Base-by-base conservation (phyloP, 2,329 filamentous ascomycete genomes). In the Huntiella moniliformis region DNA sequence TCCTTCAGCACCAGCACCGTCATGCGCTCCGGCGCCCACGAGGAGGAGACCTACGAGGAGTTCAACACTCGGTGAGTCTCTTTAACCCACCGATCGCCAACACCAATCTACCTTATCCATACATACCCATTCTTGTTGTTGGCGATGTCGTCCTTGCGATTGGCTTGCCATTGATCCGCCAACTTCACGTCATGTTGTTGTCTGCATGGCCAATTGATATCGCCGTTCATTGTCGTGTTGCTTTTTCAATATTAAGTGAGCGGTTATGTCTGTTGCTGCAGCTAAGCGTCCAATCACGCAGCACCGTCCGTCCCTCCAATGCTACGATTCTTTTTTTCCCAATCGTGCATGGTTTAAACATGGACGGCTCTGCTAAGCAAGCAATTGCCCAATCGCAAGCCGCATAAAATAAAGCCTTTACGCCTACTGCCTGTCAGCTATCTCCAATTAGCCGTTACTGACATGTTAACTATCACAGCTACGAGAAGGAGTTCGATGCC, bases 11-110 rank as follows among this genome's bases (percentile, higher is more conserved):
- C 80, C 68, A 79, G 72, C 71, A 80, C 75, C 60, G 70, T 68
- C 52, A 61, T 66, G 56, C 60, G 68, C 60, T 67, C 65, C 56
- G 61, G 62, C 57, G 67, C 72, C 60, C 83, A 93, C 66, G 75
- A 79, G 61, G 91, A 98, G 67, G 91, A 98, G 78, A 93, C 82
- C 59, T 98, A 94, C 58, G 91, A 98, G 73, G 87, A 96, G 71
- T 98, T 98, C 68, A 86, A 83, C 67, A 82, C 86, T 58, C 87
- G 91, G 91, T 98, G 42, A 50, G 48, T 50, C 34, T 44, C 38
- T 22, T 31, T n/a, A 11, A 17, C 12, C n/a, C 31, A 34, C 11
- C 16, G 13, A 15, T 43, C 6, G 4, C 40, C 22, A 16, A 13
- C n/a, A 43, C 4, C 31, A 22, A 17, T 15, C 31, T 32, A 28